Evolutionary conservation across 805 yeast species (phyloP).

Genomic region (Starmerella potacharoeniae): DNA sequence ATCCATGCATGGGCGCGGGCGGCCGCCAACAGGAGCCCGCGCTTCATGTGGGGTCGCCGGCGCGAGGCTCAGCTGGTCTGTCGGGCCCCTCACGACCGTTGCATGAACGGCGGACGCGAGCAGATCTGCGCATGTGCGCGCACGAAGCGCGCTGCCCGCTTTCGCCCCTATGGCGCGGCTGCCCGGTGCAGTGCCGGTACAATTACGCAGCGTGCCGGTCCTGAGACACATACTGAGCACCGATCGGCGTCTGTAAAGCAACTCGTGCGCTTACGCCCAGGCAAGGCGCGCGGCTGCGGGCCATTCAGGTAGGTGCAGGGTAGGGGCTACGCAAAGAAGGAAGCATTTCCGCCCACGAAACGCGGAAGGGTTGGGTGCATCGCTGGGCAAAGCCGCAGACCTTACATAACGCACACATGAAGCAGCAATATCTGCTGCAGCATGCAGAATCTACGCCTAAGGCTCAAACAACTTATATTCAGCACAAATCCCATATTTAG

Average conservation of each 20-base stretch:
- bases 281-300: not conserved
- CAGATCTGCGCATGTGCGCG: no score
- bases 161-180: no score
- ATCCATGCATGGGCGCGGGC: not conserved
- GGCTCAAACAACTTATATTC: not conserved
- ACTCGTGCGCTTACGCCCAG: not conserved
- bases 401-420: not conserved
- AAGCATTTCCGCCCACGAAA: not conserved
- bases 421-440: slow-evolving; percentile 2
- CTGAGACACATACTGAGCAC: not conserved
- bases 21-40: not conserved
- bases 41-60: not conserved
- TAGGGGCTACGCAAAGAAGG: not conserved
- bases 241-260: not conserved
- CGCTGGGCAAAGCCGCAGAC: not conserved
- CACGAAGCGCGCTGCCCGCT: no score
- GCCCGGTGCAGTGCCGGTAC: not conserved
- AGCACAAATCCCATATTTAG: not conserved
- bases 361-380: not conserved
- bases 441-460: not conserved
- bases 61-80: no score
- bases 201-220: not conserved
- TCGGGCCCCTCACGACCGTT: no score
- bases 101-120: no score
- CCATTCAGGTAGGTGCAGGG: not conserved